Percentiles rank a stretch among this genome's conserved stretches.
Evolutionary conservation across 179 eudicot genomes (phyloP).

Genomic region (Beta lomatogona): DNA sequence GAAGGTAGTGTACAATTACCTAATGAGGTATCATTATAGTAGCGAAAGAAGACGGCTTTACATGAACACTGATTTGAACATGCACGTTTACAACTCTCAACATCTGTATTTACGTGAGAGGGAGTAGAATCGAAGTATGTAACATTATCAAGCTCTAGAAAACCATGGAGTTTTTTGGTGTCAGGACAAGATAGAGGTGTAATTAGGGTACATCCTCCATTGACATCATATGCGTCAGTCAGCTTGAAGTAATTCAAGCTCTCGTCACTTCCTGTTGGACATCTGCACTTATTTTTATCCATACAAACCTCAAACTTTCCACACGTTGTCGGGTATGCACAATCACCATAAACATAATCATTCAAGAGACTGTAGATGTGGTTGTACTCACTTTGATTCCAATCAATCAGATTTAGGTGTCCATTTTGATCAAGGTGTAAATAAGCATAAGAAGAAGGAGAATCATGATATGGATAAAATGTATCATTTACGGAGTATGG

Average conservation of each 20-base stretch:
- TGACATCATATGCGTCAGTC: not conserved
- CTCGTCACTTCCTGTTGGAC: not conserved
- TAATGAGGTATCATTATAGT: not conserved
- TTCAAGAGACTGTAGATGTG: no score
- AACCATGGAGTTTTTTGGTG: not conserved
- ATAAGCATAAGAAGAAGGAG: not conserved
- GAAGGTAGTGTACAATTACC: conserved; percentile 15
- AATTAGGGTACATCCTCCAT: not conserved
- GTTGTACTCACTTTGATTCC: not conserved
- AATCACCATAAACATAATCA: not conserved
- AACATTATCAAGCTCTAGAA: not conserved
- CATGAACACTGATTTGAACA: conserved; percentile 19
- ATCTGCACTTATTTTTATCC: not conserved
- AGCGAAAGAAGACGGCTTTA: conserved; percentile 14
- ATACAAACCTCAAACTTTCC: conserved; percentile 21
- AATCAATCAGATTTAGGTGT: not conserved
- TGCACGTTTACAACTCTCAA: conserved; percentile 19
- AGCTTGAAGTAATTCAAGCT: conserved; percentile 1
- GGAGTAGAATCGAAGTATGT: not conserved
- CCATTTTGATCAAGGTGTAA: conserved; percentile 1
- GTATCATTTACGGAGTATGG: no score
- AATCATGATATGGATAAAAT: no score
- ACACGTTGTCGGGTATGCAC: conserved; percentile 1
- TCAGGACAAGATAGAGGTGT: not conserved
- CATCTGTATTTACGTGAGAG: not conserved